Conservation (phyloP, 2,329 filamentous ascomycete species). For the Paecilomyces niveus region DNA sequence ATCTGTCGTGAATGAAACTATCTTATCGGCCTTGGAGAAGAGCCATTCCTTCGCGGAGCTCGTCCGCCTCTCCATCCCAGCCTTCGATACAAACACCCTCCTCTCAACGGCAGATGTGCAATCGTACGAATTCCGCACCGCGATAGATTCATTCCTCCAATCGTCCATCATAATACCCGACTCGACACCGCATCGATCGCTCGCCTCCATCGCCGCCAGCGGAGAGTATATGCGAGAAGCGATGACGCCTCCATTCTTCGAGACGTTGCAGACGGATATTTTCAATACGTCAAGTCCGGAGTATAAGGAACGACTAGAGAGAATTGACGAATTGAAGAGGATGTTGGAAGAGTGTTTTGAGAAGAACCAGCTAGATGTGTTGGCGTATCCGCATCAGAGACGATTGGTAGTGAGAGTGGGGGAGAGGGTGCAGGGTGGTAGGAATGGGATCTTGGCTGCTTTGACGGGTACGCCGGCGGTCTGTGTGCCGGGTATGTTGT, state of each 20-base stretch:
- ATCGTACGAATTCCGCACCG: conserved; percentile 52
- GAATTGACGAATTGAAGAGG: conserved; percentile 48
- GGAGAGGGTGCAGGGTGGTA: conserved; percentile 49
- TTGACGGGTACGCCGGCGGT: conserved; percentile 49
- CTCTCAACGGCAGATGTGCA: conserved; percentile 50
- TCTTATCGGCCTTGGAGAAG: conserved; percentile 37
- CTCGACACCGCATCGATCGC: conserved; percentile 22
- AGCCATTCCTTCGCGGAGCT: conserved; percentile 15
- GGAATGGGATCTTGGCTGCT: conserved; percentile 52
- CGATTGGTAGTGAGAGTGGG: conserved; percentile 56
- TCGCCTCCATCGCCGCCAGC: conserved; percentile 45
- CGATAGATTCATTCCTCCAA: conserved; percentile 50
- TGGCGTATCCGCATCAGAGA: conserved; percentile 60
- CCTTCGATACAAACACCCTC: conserved; percentile 23
- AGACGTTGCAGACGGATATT: conserved; percentile 45
- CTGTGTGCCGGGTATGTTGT: conserved; percentile 26
- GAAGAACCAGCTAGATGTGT: conserved; percentile 44
- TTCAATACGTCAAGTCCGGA: conserved; percentile 47
- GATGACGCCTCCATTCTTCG: conserved; percentile 54
- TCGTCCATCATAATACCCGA: conserved; percentile 14
- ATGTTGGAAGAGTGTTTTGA: conserved; percentile 47
- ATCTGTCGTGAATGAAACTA: conserved; percentile 49
- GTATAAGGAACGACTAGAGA: conserved; percentile 42
- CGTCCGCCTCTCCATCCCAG: conserved; percentile 45
- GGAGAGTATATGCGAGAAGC: conserved; percentile 42